Conservation (phyloP, 2,329 filamentous ascomycete species). For the Phialemoniopsis sp. region DNA sequence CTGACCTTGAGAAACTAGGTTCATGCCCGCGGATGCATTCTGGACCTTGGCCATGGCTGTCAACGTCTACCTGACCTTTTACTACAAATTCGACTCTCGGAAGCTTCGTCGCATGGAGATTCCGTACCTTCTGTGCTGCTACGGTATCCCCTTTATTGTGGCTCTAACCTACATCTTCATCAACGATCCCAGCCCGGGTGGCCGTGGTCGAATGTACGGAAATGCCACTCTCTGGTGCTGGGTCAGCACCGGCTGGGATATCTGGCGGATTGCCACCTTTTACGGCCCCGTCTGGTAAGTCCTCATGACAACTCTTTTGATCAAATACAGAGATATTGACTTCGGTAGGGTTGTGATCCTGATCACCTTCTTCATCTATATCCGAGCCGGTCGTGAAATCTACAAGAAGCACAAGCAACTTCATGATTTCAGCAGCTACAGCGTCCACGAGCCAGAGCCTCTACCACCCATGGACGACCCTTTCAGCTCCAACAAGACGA, state of each 20-base stretch:
- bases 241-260: constrained; percentile 63
- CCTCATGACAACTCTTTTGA: background rate
- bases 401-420: constrained; percentile 63
- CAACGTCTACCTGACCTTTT: constrained; percentile 81
- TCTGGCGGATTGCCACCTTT: constrained; percentile 69
- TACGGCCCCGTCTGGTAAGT: constrained; percentile 68
- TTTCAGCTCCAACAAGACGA: constrained; percentile 49
- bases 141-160: constrained; percentile 68
- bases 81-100: constrained; percentile 63
- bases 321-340: constrained; percentile 8
- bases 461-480: constrained; percentile 34
- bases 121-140: constrained; percentile 65
- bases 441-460: constrained; percentile 36
- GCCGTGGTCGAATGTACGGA: constrained; percentile 59
- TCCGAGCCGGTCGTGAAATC: constrained; percentile 62
- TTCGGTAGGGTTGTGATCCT: constrained; percentile 52
- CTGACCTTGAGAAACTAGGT: constrained; percentile 44
- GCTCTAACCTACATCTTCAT: constrained; percentile 66
- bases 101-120: constrained; percentile 65
- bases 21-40: constrained; percentile 70
- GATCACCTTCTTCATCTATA: constrained; percentile 61
- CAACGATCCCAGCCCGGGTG: constrained; percentile 35
- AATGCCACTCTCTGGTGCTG: constrained; percentile 80
- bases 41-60: constrained; percentile 81
- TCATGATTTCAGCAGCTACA: constrained; percentile 43